A percentile compares a stretch with the other conserved stretches of the same genome.
Conservation (phyloP, 2,329 filamentous ascomycete genomes). For the Aspergillus melleus region DNA sequence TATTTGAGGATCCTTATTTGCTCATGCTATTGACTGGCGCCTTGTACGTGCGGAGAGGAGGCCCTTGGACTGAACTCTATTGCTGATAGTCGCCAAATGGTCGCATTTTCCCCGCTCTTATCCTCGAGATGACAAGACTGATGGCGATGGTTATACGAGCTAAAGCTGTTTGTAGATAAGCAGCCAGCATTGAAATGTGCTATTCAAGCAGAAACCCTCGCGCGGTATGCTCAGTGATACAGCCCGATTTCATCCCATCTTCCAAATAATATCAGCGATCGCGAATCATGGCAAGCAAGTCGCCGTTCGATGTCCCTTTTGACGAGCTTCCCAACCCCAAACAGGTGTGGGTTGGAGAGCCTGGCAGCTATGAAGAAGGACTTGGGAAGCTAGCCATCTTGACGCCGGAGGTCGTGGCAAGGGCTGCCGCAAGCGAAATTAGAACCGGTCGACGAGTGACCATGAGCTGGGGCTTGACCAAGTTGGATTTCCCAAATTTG, state of each 20-base stretch:
- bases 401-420: conserved; percentile 53
- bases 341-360: conserved; percentile 49
- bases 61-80: not conserved
- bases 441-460: conserved; percentile 53
- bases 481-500: conserved; percentile 57
- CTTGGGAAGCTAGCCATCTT: conserved; percentile 53
- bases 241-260: not conserved
- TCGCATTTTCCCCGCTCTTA: not conserved
- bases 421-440: conserved; percentile 53
- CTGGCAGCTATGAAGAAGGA: conserved; percentile 53
- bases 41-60: not conserved
- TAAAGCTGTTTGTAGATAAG: not conserved
- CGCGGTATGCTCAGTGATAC: too few species aligned
- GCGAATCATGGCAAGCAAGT: conserved; percentile 7
- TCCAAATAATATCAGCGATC: not conserved
- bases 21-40: not conserved
- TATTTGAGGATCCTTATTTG: not conserved
- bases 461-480: conserved; percentile 57
- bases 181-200: not conserved
- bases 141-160: too few species aligned
- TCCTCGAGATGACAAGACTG: not conserved
- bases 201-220: not conserved
- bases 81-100: not conserved
- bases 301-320: conserved; percentile 36
- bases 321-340: conserved; percentile 51